Conservation (phyloP, 164 flowering plant genomes). For the Amborella trichopoda region DNA sequence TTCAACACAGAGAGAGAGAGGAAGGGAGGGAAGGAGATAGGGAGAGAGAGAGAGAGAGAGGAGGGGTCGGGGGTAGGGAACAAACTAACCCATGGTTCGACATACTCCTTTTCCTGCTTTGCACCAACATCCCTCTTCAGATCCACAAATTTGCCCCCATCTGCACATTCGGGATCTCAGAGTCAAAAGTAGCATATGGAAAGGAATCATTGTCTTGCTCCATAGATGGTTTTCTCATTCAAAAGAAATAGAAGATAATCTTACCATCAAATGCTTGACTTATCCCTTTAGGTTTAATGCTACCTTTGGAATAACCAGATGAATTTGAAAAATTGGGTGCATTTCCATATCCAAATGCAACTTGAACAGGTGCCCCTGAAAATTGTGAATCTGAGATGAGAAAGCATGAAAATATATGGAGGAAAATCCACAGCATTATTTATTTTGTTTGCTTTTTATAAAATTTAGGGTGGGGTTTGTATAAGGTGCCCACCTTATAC, state of each 20-base stretch:
- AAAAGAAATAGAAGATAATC: background rate
- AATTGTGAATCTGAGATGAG: no score
- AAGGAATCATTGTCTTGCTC: background rate
- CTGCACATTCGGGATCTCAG: constrained; percentile 1
- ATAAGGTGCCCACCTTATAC: no score
- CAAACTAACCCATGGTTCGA: constrained; percentile 20
- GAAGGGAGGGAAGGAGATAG: background rate
- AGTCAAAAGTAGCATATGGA: background rate
- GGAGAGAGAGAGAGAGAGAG: no score
- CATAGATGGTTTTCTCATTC: background rate
- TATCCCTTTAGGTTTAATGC: background rate
- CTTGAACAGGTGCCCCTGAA: constrained; percentile 33
- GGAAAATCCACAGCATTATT: no score
- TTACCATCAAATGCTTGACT: background rate
- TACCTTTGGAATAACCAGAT: constrained; percentile 6
- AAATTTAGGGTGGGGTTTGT: no score
- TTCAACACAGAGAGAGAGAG: background rate
- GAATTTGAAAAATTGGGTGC: constrained; percentile 23
- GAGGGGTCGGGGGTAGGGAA: background rate
- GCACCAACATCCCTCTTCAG: no score
- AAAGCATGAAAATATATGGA: no score
- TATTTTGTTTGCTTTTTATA: no score
- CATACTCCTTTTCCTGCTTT: constrained; percentile 21
- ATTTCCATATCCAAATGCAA: constrained; percentile 36
- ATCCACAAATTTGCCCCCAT: no score